phyloP scores from a whole-genome alignment of 352 stramenopile species.

The Phytopythium cucurbitacearum region DNA sequence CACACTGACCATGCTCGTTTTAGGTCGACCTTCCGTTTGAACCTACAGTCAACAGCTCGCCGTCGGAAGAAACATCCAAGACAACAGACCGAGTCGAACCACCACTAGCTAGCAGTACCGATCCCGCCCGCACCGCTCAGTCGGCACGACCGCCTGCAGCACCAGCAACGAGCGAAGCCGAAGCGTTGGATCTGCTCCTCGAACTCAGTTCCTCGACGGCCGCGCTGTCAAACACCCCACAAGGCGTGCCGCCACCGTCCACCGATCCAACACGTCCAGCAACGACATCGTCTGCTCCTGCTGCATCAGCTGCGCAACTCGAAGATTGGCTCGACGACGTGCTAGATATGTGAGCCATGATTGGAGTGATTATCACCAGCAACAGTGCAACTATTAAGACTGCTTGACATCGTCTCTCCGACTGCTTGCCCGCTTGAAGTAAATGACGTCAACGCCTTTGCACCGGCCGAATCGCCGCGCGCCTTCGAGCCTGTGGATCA shows the following conservation, averaged over 20 bases:
- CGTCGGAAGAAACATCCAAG: not conserved
- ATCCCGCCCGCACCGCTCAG: too few species aligned
- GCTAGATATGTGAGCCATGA: constrained; percentile 33
- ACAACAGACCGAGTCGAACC: constrained; percentile 8
- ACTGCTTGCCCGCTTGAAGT: constrained; percentile 38
- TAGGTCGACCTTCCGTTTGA: constrained; percentile 41
- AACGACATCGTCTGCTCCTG: not conserved
- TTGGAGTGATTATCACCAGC: too few species aligned
- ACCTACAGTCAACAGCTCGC: not conserved
- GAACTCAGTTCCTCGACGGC: too few species aligned
- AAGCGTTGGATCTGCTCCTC: too few species aligned
- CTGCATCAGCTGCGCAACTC: constrained; percentile 28
- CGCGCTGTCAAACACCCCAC: too few species aligned
- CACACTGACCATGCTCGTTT: constrained; percentile 10
- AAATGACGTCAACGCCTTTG: constrained; percentile 83
- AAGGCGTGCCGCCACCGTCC: too few species aligned
- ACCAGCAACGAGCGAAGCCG: constrained; percentile 4
- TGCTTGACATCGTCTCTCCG: constrained; percentile 1
- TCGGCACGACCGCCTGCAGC: not conserved
- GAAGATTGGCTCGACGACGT: constrained; percentile 76
- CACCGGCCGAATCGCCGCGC: constrained; percentile 67
- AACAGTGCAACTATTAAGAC: not conserved
- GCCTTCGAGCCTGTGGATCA: constrained; percentile 44
- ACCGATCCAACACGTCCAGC: not conserved
- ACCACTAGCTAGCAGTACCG: not conserved